phyloP scores from a whole-genome alignment of 352 stramenopile species.

The Lagenidium sp. region DNA sequence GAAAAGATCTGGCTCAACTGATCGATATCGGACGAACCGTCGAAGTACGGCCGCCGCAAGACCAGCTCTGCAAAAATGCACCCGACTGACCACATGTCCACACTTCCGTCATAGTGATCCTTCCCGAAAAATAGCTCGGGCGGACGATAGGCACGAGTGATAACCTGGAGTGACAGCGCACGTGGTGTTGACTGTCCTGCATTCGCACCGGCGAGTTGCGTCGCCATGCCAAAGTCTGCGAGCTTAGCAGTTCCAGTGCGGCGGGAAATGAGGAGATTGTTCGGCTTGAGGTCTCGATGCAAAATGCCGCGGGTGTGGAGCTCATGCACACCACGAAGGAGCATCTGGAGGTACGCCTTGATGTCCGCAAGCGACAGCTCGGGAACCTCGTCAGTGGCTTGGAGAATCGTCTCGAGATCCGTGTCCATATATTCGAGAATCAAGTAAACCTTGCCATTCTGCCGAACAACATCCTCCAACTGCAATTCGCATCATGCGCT shows the following conservation, averaged over 20 bases:
- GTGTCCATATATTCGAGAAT: constrained; percentile 76
- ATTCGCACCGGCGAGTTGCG: constrained; percentile 11
- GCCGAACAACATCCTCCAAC: constrained; percentile 47
- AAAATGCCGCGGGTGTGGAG: constrained; percentile 48
- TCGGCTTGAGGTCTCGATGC: constrained; percentile 77
- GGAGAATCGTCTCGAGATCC: constrained; percentile 58
- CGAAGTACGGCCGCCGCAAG: constrained; percentile 42
- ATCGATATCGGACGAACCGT: constrained; percentile 71
- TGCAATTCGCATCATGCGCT: constrained; percentile 8
- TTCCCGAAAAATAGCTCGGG: constrained; percentile 77
- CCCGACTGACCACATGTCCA: constrained; percentile 74
- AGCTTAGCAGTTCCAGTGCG: constrained; percentile 45
- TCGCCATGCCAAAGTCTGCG: constrained; percentile 79
- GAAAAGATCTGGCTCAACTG: constrained; percentile 71
- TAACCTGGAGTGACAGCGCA: constrained; percentile 59
- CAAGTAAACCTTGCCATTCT: constrained; percentile 57
- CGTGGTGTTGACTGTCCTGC: no score
- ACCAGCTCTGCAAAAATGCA: constrained; percentile 79
- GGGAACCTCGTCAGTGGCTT: constrained; percentile 22
- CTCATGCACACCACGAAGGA: constrained; percentile 48
- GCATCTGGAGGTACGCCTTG: constrained; percentile 63
- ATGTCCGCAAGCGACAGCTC: constrained; percentile 38
- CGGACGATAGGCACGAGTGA: constrained; percentile 61
- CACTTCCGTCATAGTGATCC: constrained; percentile 38
- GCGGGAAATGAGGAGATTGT: constrained; percentile 61